phyloP scores from a whole-genome alignment of 2,329 filamentous ascomycete genomes.

The Colletotrichum nymphaeae region DNA sequence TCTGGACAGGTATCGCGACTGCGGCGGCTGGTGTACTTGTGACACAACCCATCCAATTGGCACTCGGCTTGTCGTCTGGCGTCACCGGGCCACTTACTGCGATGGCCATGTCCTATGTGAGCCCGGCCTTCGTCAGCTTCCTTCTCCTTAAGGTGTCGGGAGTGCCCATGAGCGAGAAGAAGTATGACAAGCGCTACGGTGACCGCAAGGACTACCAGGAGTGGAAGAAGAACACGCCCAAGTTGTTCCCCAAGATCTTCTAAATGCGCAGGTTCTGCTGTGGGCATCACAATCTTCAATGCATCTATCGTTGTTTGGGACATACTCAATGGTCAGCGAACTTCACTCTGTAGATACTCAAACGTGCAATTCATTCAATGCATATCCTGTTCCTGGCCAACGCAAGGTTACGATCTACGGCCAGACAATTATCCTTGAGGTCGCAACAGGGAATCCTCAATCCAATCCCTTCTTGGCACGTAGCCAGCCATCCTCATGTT shows the following conservation, averaged over 20 bases:
- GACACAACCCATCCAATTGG: conserved; percentile 63
- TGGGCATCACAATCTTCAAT: background rate
- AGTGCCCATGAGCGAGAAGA: conserved; percentile 74
- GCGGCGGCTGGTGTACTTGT: conserved; percentile 67
- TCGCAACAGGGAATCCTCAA: background rate
- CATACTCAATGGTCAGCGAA: background rate
- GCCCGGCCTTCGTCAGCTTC: conserved; percentile 73
- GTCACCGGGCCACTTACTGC: conserved; percentile 44
- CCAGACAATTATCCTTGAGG: background rate
- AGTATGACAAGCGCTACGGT: conserved; percentile 75
- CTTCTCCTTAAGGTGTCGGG: conserved; percentile 73
- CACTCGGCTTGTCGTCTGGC: conserved; percentile 65
- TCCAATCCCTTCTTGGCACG: background rate
- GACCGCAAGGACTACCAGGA: conserved; percentile 73
- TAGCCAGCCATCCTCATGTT: background rate
- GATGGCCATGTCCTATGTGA: conserved; percentile 62
- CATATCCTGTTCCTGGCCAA: background rate
- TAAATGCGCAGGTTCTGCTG: conserved; percentile 25
- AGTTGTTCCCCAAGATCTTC: conserved; percentile 71
- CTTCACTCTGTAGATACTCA: background rate
- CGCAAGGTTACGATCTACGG: background rate
- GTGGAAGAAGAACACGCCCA: conserved; percentile 75
- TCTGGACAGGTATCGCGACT: conserved; percentile 77
- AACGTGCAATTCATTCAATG: background rate
- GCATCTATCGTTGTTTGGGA: background rate